These are phyloP conservation scores for Pichiaceae sp. DNA, from an alignment of 1,139 yeast genomes.

Conservation along the genomic window DNA sequence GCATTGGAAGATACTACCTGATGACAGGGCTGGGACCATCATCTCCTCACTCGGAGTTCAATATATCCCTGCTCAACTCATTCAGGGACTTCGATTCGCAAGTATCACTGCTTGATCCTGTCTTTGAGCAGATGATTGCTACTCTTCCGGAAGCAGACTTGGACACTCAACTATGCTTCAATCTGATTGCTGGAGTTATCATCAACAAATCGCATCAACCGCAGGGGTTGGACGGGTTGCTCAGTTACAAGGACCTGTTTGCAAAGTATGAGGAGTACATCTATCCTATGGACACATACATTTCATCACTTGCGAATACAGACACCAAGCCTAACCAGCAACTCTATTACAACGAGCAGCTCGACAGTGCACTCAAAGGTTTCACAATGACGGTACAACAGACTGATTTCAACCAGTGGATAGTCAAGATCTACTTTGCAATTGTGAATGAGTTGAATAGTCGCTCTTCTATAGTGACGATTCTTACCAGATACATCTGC, in stretches of 20 bases:
- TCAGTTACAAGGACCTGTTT: slow-evolving; percentile 18
- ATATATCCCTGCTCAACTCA: slow-evolving; percentile 6
- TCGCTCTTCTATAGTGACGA: slow-evolving; percentile 10
- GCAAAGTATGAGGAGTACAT: slow-evolving; percentile 15
- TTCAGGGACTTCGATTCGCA: slow-evolving; percentile 11
- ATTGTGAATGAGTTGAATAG: slow-evolving; percentile 27
- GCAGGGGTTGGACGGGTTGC: slow-evolving; percentile 8
- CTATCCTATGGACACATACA: slow-evolving; percentile 28
- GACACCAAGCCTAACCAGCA: slow-evolving; percentile 15
- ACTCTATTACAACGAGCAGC: slow-evolving; percentile 8
- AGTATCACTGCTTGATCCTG: slow-evolving; percentile 14
- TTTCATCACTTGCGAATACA: slow-evolving; percentile 27
- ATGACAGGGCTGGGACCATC: slow-evolving; percentile 21
- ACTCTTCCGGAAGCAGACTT: slow-evolving; percentile 6
- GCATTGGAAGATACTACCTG: slow-evolving; percentile 33
- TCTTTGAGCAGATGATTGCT: slow-evolving; percentile 17
- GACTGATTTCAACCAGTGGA: slow-evolving; percentile 15
- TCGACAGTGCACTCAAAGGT: slow-evolving; percentile 11
- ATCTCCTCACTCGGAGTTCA: slow-evolving; percentile 9
- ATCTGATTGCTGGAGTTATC: slow-evolving; percentile 32
- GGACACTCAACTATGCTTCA: slow-evolving; percentile 27
- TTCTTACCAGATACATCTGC: slow-evolving; percentile 20
- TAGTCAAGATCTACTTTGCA: slow-evolving; percentile 25
- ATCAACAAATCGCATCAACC: slow-evolving; percentile 18
- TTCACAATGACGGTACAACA: slow-evolving; percentile 13